Conservation (phyloP, 2,329 filamentous ascomycete species). For the Calonectria naviculata region DNA sequence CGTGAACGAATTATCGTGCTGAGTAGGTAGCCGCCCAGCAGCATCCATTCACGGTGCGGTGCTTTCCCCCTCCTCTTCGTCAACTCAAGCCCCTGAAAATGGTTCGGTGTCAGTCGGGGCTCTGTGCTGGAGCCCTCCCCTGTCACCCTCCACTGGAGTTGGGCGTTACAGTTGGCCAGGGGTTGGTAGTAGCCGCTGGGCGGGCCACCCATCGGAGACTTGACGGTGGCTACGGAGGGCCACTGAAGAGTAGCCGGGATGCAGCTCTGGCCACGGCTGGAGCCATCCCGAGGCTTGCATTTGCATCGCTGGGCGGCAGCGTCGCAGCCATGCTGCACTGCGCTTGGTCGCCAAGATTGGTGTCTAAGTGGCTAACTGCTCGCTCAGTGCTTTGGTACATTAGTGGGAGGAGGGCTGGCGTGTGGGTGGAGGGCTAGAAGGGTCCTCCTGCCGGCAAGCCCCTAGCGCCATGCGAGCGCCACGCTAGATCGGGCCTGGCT, state of each 20-base stretch:
- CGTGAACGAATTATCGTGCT: conserved; percentile 15
- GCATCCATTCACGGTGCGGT: conserved; percentile 6
- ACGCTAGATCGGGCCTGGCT: conserved; percentile 22
- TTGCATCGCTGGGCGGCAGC: not conserved
- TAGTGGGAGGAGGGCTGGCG: not conserved
- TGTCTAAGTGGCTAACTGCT: conserved; percentile 5
- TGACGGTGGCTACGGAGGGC: not conserved
- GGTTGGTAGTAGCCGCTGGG: conserved; percentile 12
- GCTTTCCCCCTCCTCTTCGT: conserved; percentile 23
- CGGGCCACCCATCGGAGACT: conserved; percentile 11
- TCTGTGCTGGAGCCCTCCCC: conserved; percentile 8
- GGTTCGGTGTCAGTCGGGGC: conserved; percentile 28
- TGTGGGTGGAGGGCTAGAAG: conserved; percentile 16
- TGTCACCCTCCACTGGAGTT: conserved; percentile 1
- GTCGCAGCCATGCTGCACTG: not conserved
- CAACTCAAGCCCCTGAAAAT: conserved; percentile 34
- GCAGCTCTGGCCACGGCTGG: not conserved
- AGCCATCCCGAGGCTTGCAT: not conserved
- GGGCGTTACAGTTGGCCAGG: conserved; percentile 15
- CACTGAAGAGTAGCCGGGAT: conserved; percentile 25
- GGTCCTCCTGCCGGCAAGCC: conserved; percentile 25
- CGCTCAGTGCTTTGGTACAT: not conserved
- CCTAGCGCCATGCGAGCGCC: conserved; percentile 40
- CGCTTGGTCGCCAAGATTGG: not conserved
- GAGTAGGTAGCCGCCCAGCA: conserved; percentile 9